phyloP scores from a whole-genome alignment of 2,329 filamentous ascomycete species.

The Diplocarpon rosae region DNA sequence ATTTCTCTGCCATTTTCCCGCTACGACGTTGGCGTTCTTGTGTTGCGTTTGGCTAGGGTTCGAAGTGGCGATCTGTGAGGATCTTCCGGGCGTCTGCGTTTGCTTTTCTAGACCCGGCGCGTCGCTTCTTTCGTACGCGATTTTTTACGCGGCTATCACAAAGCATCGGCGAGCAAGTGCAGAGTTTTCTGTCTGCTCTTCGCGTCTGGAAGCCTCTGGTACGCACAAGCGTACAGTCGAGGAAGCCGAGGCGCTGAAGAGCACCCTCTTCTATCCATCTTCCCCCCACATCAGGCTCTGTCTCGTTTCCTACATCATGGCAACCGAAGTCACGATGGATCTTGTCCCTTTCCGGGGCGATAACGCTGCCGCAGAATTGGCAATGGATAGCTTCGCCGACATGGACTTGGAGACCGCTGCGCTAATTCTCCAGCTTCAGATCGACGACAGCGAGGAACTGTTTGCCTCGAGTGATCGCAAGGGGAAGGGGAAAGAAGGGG shows the following conservation, averaged over 20 bases:
- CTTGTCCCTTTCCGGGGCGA: background rate
- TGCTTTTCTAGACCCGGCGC: too few relatives aligned
- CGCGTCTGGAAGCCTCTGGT: background rate
- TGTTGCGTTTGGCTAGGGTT: too few relatives aligned
- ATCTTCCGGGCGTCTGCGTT: too few relatives aligned
- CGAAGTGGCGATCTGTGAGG: too few relatives aligned
- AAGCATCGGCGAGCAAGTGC: background rate
- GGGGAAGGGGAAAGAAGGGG: conserved; percentile 6
- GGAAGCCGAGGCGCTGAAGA: background rate
- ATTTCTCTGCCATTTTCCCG: too few relatives aligned
- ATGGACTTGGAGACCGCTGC: conserved; percentile 15
- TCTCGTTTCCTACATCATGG: background rate
- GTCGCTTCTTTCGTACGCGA: background rate
- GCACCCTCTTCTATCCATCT: background rate
- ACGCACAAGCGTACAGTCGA: too few relatives aligned
- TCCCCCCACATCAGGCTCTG: background rate
- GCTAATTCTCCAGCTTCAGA: conserved; percentile 19
- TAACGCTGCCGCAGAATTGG: background rate
- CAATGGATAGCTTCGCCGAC: conserved; percentile 1
- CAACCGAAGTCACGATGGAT: background rate
- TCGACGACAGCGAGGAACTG: conserved; percentile 13
- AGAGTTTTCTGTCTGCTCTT: background rate
- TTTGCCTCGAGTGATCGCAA: conserved; percentile 9
- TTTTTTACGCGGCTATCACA: background rate
- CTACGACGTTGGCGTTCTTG: too few relatives aligned